Conservation (phyloP, 2,329 filamentous ascomycete species). For the Trichoderma breve region DNA sequence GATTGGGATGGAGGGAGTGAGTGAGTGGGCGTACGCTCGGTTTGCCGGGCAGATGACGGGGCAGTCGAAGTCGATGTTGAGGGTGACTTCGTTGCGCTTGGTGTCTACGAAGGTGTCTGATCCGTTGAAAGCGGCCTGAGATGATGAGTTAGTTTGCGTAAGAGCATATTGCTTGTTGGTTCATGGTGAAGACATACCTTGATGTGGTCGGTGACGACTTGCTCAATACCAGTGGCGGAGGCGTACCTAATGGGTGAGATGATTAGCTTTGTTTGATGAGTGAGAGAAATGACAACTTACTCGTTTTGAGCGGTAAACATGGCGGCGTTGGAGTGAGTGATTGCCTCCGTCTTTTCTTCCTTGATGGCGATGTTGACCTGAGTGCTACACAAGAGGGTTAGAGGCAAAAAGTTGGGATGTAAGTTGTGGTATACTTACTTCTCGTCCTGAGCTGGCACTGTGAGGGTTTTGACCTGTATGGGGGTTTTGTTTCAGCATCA, state of each 20-base stretch:
- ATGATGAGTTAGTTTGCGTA: neutral
- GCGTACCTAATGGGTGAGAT: neutral
- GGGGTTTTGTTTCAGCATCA: neutral
- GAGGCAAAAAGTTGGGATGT: neutral
- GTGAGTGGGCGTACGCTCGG: conserved; percentile 4
- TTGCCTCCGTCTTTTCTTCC: conserved; percentile 11
- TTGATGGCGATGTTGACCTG: conserved; percentile 18
- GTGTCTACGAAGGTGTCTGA: conserved; percentile 8
- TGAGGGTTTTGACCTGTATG: conserved; percentile 9
- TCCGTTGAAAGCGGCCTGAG: neutral
- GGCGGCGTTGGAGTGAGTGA: conserved; percentile 8
- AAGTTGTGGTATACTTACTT: neutral
- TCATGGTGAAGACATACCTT: neutral
- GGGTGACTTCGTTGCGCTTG: conserved; percentile 12
- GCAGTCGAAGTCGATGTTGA: conserved; percentile 10
- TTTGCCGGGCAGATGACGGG: conserved; percentile 14
- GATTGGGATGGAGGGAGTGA: neutral
- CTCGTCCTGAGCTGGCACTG: conserved; percentile 10
- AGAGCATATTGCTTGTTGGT: neutral
- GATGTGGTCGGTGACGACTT: neutral
- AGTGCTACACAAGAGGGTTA: neutral
- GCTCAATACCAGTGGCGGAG: neutral
- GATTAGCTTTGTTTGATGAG: neutral
- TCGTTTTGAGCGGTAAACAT: conserved; percentile 16
- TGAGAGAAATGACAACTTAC: neutral